phyloP scores from a whole-genome alignment of 2,329 filamentous ascomycete genomes.

The Pestalotiopsis sp. region DNA sequence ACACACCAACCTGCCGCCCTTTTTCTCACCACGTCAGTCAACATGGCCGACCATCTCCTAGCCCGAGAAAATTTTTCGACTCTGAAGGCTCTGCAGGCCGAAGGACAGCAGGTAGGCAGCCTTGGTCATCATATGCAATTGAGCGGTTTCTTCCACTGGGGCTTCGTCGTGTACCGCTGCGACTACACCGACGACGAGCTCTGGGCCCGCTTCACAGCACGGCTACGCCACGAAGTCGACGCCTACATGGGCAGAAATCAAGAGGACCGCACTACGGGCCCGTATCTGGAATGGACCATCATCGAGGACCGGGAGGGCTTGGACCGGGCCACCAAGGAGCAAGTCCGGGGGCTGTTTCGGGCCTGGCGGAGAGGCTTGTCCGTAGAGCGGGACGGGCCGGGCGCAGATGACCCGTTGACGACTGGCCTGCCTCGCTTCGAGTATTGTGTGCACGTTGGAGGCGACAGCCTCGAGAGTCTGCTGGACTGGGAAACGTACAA shows the following conservation, averaged over 20 bases:
- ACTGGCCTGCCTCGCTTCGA: neutral
- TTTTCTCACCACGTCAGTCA: neutral
- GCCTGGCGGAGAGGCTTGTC: neutral
- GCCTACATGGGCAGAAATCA: slow-evolving; percentile 1
- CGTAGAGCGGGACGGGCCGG: neutral
- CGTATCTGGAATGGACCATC: neutral
- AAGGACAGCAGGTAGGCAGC: slow-evolving; percentile 1
- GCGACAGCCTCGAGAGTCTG: neutral
- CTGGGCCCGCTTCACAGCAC: neutral
- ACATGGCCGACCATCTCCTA: slow-evolving; percentile 1
- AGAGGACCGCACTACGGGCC: neutral
- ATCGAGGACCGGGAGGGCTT: neutral
- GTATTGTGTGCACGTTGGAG: neutral
- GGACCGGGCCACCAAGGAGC: neutral
- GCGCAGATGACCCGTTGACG: neutral
- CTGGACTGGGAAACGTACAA: neutral
- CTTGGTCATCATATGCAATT: neutral
- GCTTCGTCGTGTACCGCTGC: neutral
- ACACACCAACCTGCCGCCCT: too few relatives aligned
- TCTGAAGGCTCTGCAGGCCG: neutral
- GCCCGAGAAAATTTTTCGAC: neutral
- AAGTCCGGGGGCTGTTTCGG: neutral
- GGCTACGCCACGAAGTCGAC: neutral
- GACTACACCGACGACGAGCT: neutral
- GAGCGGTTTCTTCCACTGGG: neutral